Base-by-base conservation (phyloP, 495 filamentous ascomycete species). In the Lasiosphaeria ovina region DNA sequence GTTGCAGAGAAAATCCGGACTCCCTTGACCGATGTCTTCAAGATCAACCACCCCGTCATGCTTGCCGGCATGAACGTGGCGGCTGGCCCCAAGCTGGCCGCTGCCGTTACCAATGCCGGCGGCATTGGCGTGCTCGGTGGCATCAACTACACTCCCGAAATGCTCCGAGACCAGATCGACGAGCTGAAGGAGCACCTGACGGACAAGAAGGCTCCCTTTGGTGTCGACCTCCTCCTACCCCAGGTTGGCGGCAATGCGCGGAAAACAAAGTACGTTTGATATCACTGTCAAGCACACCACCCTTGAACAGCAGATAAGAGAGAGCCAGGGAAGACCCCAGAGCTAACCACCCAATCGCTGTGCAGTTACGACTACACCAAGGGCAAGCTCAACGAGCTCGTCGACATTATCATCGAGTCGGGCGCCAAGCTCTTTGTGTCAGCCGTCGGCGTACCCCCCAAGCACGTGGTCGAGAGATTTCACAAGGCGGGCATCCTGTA, bases 21-120 rank as follows among this genome's bases (percentile, higher is more conserved):
- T 38, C 85, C 90, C 54, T 79, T 92, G 71, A 98, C 94, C 66
- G 92, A 95, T 83, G 89, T 96, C 64, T 88, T 98, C 77, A 89
- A 89, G 83, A 97, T 98, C 82, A 92, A 97, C 68, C 94, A 98
- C 78, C 94, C 94, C 35, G 81, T 98, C 72, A 81, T 98, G 69
- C 87, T 98, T 62, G 94, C 94, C 64, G 94, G 94, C 68, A 98
- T 98, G 94, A 98, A 98, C 82, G 95, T 98, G 60, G 95, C 94
- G 52, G 95, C 94, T 53, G 94, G 94, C 51, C 95, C 95, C 51
- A 96, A 93, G 83, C 87, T 98, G 71, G 95, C 94, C 47, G 94
- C 94, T 17, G 94, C 94, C 9, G 94, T 98, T 66, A 95, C 94
- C 60, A 97, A 98, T 77, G 94, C 94, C 35, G 94, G 94, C 63